Percentiles rank a stretch among this genome's conserved stretches.
These are phyloP conservation scores for Nelumbo lutea DNA, from an alignment of 164 flowering plant genomes.

Conservation along the genomic window DNA sequence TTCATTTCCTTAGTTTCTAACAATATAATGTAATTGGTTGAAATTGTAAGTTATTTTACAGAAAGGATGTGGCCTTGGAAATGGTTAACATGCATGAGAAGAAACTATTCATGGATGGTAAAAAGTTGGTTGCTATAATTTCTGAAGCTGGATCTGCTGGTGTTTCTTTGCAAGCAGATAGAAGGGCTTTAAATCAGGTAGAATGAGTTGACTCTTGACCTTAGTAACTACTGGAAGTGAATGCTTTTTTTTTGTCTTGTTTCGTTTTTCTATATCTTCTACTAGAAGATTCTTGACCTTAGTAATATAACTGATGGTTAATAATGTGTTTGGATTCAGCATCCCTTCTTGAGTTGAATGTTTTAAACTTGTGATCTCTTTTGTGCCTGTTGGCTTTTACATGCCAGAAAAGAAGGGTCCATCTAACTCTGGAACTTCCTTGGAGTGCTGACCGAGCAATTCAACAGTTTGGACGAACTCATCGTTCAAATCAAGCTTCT, in stretches of 20 bases:
- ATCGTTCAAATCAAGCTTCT: constrained; percentile 95
- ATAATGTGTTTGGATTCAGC: not conserved
- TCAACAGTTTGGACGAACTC: constrained; percentile 99
- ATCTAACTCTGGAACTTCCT: constrained; percentile 91
- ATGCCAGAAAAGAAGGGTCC: constrained; percentile 90
- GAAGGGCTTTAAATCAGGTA: constrained; percentile 92
- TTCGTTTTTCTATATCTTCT: not conserved
- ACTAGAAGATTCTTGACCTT: not conserved
- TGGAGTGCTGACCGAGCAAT: constrained; percentile 99
- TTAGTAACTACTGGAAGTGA: not conserved
- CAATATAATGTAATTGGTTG: not conserved
- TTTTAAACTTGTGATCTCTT: not conserved
- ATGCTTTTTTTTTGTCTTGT: not conserved
- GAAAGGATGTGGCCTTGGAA: constrained; percentile 94
- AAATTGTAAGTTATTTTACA: constrained; percentile 15
- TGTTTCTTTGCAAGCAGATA: constrained; percentile 96
- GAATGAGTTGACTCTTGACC: not conserved
- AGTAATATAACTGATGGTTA: not conserved
- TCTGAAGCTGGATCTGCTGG: constrained; percentile 99
- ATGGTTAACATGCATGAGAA: constrained; percentile 99
- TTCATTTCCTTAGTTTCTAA: not conserved
- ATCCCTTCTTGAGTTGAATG: not conserved
- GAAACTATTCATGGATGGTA: constrained; percentile 92
- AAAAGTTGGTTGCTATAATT: constrained; percentile 85
- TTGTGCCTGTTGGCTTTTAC: constrained; percentile 3